Evolutionary conservation across 2,329 filamentous ascomycete genomes (phyloP), one percentile per base, ranked within the genome.

Genomic region (Periconia macrospinosa): DNA sequence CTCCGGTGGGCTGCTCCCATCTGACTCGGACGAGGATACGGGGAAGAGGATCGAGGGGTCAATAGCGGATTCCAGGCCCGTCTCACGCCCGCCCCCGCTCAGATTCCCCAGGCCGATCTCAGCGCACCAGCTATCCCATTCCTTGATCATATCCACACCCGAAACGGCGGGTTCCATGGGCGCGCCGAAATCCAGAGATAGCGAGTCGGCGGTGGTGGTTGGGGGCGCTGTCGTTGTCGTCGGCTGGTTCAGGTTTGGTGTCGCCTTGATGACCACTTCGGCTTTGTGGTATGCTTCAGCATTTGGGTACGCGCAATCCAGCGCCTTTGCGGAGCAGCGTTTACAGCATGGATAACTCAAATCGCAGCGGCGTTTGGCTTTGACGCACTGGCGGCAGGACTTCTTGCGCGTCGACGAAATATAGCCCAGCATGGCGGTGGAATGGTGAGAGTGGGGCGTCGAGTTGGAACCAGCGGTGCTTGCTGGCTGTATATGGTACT

Each of bases 381-480:
- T 68, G 10, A 68, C 66, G 54, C 65, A 69, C 30, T 58, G 60
- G 40, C 54, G 49, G 55, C 68, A 71, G 53, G 62, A 66, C 52
- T 69, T 71, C 48, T 61, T 65, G 45, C 68, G 62, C 15, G 68
- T 69, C 8, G 63, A 61, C 20, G 66, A 69, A 30, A 70, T 68
- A 59, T 69, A 69, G 40, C 63, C 61, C 19, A 69, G 61, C 66
- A 67, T 67, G 40, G 42, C 20, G 19, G 41, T 15, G 18, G 15
- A 13, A 15, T 35, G 11, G 20, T 35, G 10, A 5, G 23, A 30
- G n/a, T 20, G 11, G 11, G 11, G 33, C 11, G 33, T 13, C 3
- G 33, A 37, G 15, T 37, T 37, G 33, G 15, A 37, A n/a, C 15
- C 33, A 37, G 33, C 15, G 30, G 7, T 33, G 8, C 40, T 19